Evolutionary conservation across 192 early-diverging fungal species (phyloP).

Genomic region (Umbelopsis sp.): DNA sequence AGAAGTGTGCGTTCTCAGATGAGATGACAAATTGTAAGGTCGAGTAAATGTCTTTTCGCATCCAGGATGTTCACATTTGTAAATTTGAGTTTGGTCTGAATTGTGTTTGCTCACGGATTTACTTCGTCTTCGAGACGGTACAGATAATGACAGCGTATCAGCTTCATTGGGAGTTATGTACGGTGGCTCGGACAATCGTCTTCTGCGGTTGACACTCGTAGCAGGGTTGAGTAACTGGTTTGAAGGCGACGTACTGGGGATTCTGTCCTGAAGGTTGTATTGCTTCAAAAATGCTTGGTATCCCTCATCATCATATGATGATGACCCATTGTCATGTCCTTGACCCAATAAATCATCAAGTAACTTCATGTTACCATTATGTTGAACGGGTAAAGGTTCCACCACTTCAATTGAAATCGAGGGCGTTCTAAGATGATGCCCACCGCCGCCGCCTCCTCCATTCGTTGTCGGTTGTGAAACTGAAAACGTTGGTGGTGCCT

Average conservation of each 20-base stretch:
- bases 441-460: neutral
- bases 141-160: neutral
- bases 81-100: neutral
- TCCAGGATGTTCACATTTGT: slow-evolving; percentile 38
- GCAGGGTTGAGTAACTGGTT: neutral
- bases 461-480: neutral
- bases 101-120: slow-evolving; percentile 27
- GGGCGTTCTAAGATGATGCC: slow-evolving; percentile 3
- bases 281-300: slow-evolving; percentile 8
- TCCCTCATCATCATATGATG: neutral
- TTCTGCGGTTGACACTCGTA: slow-evolving; percentile 16
- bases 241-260: slow-evolving; percentile 8
- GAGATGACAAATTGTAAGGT: slow-evolving; percentile 78
- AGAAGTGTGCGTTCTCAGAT: slow-evolving; percentile 74
- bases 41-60: slow-evolving; percentile 75
- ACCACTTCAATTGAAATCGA: slow-evolving; percentile 16
- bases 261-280: slow-evolving; percentile 7
- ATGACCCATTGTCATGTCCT: neutral
- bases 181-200: slow-evolving; percentile 31
- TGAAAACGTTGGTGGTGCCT: neutral
- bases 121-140: slow-evolving; percentile 11
- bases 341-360: slow-evolving; percentile 11
- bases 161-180: slow-evolving; percentile 6
- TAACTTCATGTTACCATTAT: neutral
- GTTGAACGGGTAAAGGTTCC: neutral